A percentile compares a stretch with the other conserved stretches of the same genome.
Evolutionary conservation across 805 yeast genomes (phyloP).

Genomic region (Kluyveromyces nonfermentans): DNA sequence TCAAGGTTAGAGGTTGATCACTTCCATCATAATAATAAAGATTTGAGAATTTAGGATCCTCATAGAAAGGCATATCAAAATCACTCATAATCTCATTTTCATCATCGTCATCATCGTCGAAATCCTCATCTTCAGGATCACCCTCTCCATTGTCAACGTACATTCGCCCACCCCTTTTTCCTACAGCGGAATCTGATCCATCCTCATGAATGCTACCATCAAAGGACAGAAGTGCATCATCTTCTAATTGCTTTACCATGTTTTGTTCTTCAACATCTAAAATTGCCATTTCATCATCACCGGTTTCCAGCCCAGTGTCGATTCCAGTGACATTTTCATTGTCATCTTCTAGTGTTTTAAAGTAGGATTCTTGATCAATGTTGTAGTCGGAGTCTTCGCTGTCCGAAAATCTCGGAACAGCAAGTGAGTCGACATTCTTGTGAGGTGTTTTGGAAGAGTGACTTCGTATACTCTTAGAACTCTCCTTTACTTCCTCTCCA

Average conservation of each 20-base stretch:
- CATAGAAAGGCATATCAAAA: conserved; percentile 34
- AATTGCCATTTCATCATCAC: conserved; percentile 26
- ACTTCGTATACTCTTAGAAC: conserved; percentile 5
- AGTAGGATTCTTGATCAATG: conserved; percentile 26
- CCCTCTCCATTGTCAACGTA: conserved; percentile 4
- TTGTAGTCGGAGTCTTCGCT: conserved; percentile 30
- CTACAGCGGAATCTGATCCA: conserved; percentile 22
- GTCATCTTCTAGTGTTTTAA: conserved; percentile 23
- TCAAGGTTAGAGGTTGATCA: conserved; percentile 26
- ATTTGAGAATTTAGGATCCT: conserved; percentile 31
- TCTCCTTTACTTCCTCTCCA: conserved; percentile 17
- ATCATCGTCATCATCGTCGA: conserved; percentile 24
- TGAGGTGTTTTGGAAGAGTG: neutral
- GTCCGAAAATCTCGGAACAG: conserved; percentile 24
- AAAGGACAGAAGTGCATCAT: conserved; percentile 25
- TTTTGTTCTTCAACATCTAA: conserved; percentile 26
- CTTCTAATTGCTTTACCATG: conserved; percentile 23
- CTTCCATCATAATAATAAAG: conserved; percentile 25
- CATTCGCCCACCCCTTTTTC: conserved; percentile 7
- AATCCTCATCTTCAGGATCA: conserved; percentile 22
- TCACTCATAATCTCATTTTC: conserved; percentile 28
- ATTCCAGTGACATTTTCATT: conserved; percentile 27
- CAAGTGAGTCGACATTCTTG: conserved; percentile 15
- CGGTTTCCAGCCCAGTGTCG: conserved; percentile 26
- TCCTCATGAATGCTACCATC: conserved; percentile 28